Conservation (phyloP, 805 yeast genomes). For the Candida golubevii region DNA sequence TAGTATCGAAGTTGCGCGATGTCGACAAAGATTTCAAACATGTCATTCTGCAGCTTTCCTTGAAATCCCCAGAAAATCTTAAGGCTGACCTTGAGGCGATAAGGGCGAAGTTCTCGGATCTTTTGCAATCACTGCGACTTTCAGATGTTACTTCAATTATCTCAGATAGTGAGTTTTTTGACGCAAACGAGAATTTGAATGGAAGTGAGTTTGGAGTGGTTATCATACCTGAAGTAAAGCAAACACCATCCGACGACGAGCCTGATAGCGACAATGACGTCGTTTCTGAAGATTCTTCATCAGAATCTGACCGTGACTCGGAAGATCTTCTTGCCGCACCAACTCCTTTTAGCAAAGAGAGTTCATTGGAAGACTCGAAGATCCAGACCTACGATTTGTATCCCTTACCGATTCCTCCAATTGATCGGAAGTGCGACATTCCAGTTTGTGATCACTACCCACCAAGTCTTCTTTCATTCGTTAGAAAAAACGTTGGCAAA, state of each 20-base stretch:
- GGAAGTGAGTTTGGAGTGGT: constrained; percentile 50
- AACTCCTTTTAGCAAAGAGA: background rate
- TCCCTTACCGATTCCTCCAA: constrained; percentile 56
- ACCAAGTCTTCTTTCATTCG: constrained; percentile 73
- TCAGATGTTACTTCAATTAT: constrained; percentile 27
- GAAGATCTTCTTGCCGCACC: constrained; percentile 13
- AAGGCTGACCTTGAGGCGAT: constrained; percentile 2
- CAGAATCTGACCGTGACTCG: constrained; percentile 13
- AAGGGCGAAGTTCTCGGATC: background rate
- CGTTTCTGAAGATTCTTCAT: constrained; percentile 15
- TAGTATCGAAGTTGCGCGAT: constrained; percentile 1
- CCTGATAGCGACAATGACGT: constrained; percentile 22
- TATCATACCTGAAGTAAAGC: constrained; percentile 29
- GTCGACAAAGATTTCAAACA: constrained; percentile 3
- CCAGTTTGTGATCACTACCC: constrained; percentile 61
- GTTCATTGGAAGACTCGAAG: background rate
- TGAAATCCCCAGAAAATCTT: background rate
- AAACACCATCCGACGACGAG: constrained; percentile 9
- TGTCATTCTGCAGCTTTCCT: background rate
- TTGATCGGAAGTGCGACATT: constrained; percentile 56
- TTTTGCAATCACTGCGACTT: constrained; percentile 3
- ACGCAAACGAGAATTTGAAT: constrained; percentile 60
- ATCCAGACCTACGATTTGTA: constrained; percentile 40
- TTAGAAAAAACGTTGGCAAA: constrained; percentile 89
- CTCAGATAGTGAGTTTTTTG: constrained; percentile 39